Evolutionary conservation across 1,284 basidiomycete genomes (phyloP).

Genomic region (Ceratobasidium papillatum): DNA sequence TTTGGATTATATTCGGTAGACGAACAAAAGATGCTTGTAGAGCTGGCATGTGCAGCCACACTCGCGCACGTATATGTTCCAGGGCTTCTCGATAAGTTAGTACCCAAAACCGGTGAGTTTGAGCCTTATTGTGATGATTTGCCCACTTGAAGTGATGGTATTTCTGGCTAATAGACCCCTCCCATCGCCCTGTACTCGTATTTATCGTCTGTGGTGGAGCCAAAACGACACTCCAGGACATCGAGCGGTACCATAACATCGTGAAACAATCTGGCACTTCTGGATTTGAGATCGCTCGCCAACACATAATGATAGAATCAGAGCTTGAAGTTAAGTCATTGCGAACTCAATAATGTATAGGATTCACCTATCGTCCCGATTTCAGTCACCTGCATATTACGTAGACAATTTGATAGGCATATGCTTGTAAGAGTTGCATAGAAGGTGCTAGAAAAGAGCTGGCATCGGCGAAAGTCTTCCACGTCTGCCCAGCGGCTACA

Average conservation of each 20-base stretch:
- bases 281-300: not conserved
- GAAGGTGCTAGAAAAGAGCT: slow-evolving; percentile 9
- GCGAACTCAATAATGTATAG: not conserved
- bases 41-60: slow-evolving; percentile 75
- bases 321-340: not conserved
- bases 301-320: not conserved
- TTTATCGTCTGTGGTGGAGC: slow-evolving; percentile 78
- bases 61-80: slow-evolving; percentile 69
- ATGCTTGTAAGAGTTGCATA: not conserved
- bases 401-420: no score
- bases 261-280: not conserved
- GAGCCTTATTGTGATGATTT: not conserved
- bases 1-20: slow-evolving; percentile 55
- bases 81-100: slow-evolving; percentile 61
- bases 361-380: not conserved
- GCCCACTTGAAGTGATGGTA: slow-evolving; percentile 45
- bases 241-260: slow-evolving; percentile 35
- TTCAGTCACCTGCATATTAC: no score
- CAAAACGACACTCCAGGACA: slow-evolving; percentile 66
- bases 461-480: not conserved
- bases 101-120: slow-evolving; percentile 11
- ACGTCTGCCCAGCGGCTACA: not conserved
- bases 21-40: slow-evolving; percentile 75
- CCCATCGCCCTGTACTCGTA: slow-evolving; percentile 55
- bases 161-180: slow-evolving; percentile 22